phyloP scores from a whole-genome alignment of 73 alveolate genomes.

The Stentor coeruleus region DNA sequence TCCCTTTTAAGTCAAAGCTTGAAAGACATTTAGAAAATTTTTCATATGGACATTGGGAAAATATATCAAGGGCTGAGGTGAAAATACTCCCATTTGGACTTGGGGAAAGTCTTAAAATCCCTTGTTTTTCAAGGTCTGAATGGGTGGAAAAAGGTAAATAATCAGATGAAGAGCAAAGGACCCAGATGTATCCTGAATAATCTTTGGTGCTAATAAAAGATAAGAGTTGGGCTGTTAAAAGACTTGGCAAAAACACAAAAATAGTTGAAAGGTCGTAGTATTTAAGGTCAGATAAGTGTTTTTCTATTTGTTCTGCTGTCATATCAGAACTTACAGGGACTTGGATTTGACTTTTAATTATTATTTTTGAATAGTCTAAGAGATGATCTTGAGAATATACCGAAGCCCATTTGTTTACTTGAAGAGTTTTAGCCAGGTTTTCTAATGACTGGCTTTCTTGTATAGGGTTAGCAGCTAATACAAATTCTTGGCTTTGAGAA shows the following conservation, averaged over 20 bases:
- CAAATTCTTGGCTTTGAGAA: not conserved
- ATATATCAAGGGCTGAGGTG: not conserved
- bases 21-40: not conserved
- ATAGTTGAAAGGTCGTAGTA: not conserved
- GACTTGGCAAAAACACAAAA: not conserved
- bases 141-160: not conserved
- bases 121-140: not conserved
- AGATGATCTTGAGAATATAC: not conserved
- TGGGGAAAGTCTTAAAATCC: not conserved
- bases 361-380: not conserved
- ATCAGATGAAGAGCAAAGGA: not conserved
- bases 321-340: not conserved
- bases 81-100: not conserved
- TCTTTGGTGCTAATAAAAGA: not conserved
- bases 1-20: too few relatives aligned
- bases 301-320: not conserved
- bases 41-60: not conserved
- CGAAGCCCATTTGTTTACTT: not conserved
- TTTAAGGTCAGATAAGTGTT: not conserved
- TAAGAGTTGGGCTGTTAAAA: not conserved
- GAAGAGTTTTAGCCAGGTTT: not conserved
- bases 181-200: not conserved
- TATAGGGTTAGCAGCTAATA: not conserved
- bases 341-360: too few relatives aligned
- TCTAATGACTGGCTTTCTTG: not conserved